Evolutionary conservation across 2,329 filamentous ascomycete species (phyloP).

Genomic region (Diplodia scrobiculata): DNA sequence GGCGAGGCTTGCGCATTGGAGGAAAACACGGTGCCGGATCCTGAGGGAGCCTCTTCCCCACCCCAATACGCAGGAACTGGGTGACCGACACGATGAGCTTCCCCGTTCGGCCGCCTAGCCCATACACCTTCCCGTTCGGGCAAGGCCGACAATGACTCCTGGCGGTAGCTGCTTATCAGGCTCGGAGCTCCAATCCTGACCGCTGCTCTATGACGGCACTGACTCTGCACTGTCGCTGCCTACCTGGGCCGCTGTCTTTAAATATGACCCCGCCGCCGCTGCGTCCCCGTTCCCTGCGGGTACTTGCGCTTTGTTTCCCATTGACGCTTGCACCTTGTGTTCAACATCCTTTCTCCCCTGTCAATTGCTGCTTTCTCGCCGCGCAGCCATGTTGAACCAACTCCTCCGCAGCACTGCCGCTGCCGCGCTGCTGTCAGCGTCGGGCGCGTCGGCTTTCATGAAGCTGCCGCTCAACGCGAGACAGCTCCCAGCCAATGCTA

Average conservation of each 20-base stretch:
- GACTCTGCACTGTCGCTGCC: neutral
- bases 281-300: neutral
- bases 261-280: neutral
- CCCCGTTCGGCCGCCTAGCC: neutral
- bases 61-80: constrained; percentile 1
- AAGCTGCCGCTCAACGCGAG: constrained; percentile 25
- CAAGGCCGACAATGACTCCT: neutral
- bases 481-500: constrained; percentile 46
- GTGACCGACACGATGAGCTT: neutral
- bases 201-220: constrained; percentile 11
- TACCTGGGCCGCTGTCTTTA: neutral
- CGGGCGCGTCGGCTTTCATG: constrained; percentile 10
- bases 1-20: constrained; percentile 18
- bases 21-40: neutral
- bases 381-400: constrained; percentile 12
- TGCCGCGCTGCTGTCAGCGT: constrained; percentile 2
- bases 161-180: neutral
- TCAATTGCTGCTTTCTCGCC: neutral
- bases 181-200: neutral
- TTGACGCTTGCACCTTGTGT: neutral
- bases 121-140: neutral
- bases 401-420: constrained; percentile 1
- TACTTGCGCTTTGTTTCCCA: neutral
- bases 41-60: constrained; percentile 2
- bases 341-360: neutral